A percentile compares a stretch with the other conserved stretches of the same genome.
phyloP scores from a whole-genome alignment of 768 basidiomycete species.

The Amanita brunnescens region DNA sequence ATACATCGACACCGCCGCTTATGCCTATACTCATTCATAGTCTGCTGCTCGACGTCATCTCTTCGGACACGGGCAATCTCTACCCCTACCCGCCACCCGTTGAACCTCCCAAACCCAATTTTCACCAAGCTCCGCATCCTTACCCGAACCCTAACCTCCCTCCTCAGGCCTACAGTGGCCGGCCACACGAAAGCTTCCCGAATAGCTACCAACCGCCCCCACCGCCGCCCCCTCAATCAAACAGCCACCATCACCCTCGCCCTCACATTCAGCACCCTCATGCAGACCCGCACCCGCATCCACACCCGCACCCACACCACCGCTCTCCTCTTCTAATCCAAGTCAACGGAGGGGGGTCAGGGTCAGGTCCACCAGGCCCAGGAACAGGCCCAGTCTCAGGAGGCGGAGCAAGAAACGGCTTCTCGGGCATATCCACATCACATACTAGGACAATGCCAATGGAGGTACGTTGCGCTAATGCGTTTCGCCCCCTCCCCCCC shows the following conservation, averaged over 20 bases:
- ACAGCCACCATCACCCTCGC: neutral
- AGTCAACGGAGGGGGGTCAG: conserved; percentile 1
- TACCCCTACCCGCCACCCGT: neutral
- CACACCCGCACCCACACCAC: neutral
- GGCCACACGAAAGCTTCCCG: neutral
- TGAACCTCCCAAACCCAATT: neutral
- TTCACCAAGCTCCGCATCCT: neutral
- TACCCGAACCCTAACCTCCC: neutral
- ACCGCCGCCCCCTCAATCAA: neutral
- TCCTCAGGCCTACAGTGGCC: neutral
- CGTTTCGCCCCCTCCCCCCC: neutral
- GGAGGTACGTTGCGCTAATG: neutral
- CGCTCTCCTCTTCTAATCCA: conserved; percentile 3
- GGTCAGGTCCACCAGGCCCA: neutral
- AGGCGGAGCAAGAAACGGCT: neutral
- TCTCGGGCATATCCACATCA: neutral
- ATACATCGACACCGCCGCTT: neutral
- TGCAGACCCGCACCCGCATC: neutral
- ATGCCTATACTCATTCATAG: too few relatives aligned
- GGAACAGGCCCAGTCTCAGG: neutral
- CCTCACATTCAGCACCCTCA: neutral
- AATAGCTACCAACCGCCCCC: neutral
- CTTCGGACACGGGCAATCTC: neutral
- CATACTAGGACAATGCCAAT: conserved; percentile 2
- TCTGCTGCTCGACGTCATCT: conserved; percentile 5